Base-by-base conservation (phyloP, 192 early-diverging fungal genomes). In the Backusella psychrophila region DNA sequence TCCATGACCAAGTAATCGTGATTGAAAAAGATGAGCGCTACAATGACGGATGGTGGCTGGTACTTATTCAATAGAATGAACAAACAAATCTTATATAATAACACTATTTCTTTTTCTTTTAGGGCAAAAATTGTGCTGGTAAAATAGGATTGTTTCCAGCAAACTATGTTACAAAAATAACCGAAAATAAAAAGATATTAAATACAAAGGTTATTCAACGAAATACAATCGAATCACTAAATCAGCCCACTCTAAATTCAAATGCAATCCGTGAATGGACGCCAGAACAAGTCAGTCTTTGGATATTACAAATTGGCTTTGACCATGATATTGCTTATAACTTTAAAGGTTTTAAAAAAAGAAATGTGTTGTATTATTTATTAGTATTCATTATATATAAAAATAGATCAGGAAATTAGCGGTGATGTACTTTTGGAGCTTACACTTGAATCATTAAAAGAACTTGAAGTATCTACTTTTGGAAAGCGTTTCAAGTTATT, bases 1-100 rank as follows among this genome's bases (percentile, higher is more conserved):
- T 82, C 35, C 89, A 87, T 31, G 93, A 94, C 38, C 85, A 89
- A 9, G 82, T 94, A 3, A 79, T 90, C 7, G 89, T 94, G 1
- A 71, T 93, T 12, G 89, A 94, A 72, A 86, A 83, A 69, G 93
- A 94, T 71, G 91, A 92, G 26, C 77, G 84, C 23, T 93, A 86
- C 78, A 82, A 83, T 23, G 93, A 94, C 78, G 93, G 93, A 29
- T 94, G 93, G 93, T 94, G 93, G 93, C 86, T 87, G 83, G 91
- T 90, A 77, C 26, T 29, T 63, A 4, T 29, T 12, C 23, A 29
- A 49, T 49, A 49, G 6, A 1, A n/a, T 49, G 19, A 49, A 49
- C 14, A 49, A 49, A 49, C n/a, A 19, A 49, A 49, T 6, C 4
- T 6, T 49, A 36, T 19, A 19, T 7, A 36, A 35, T 21, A 31